These are phyloP conservation scores for Tetrahymena borealis DNA, from an alignment of 73 alveolate genomes.

Conservation along the genomic window DNA sequence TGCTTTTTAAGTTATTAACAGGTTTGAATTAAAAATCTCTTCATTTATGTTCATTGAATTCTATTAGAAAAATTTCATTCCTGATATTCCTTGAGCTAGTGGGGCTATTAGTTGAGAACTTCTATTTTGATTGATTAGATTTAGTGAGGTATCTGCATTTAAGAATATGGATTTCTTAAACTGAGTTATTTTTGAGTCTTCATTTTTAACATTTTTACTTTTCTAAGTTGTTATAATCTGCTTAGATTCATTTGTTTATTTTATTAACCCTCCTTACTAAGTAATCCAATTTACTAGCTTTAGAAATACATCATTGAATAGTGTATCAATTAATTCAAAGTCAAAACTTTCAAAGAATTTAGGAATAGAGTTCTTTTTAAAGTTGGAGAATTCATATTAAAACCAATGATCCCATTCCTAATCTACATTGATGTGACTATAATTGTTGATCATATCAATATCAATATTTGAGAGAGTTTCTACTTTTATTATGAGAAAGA, in stretches of 20 bases:
- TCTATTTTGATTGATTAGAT: no score
- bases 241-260: neutral
- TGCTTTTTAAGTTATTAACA: no score
- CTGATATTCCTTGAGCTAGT: no score
- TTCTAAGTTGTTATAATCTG: no score
- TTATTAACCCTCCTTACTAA: neutral
- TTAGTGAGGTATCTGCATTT: no score
- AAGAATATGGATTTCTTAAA: no score
- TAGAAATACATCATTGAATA: neutral
- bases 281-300: neutral
- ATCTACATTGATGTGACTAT: neutral
- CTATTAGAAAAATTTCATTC: no score
- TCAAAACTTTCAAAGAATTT: neutral
- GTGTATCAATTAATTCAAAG: neutral
- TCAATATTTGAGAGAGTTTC: neutral
- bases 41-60: no score
- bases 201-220: no score
- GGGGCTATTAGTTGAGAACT: no score
- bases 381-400: neutral
- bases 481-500: neutral
- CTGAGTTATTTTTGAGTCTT: no score
- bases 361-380: neutral
- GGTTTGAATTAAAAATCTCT: no score
- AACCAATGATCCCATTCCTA: neutral
- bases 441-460: neutral